Evolutionary conservation across 1,284 basidiomycete genomes (phyloP), one percentile per base, ranked within the genome.

Genomic region (Phylloporus sp.): DNA sequence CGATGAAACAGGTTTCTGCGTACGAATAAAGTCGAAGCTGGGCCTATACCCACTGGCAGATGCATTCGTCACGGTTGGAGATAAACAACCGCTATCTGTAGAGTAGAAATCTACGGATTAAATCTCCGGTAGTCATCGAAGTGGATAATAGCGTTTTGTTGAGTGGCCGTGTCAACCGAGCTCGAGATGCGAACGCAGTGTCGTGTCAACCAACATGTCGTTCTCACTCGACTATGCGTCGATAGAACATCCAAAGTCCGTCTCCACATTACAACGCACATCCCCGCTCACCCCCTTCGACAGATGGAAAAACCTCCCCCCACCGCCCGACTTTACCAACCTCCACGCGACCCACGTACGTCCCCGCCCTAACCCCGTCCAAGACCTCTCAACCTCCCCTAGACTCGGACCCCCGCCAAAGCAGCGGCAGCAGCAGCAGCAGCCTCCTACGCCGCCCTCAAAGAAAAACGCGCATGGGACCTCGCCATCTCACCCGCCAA

Each of bases 381-480:
- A 20, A 32, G 22, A 5, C 29, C 11, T 28, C 12, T n/a, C 49
- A 18, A 20, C 20, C 29, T 37, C 46, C 55, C 37, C 58, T 69
- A 86, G 82, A 76, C 80, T 37, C 84, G 79, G 67, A 70, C 75
- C 18, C 70, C 78, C 11, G 70, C 75, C 26, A 87, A 84, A 64
- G 72, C 79, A 11, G 64, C 77, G 1, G 64, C 80, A 0, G 71
- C 76, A 0, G 71, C 76, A 1, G 72, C 76, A 1, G 70, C 78
- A 1, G 78, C 81, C 29, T 84, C 86, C 3, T 87, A 91, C 67
- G 85, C 89, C 66, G 75, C 80, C 32, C 81, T 96, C 65, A 94
- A 94, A 75, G 84, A 89, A 67, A 89, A 87, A 71, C 87, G 94
- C 50, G 94, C 95, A 60, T 95, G 95, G 93, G 94, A 95, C 67